These are phyloP conservation scores for Eutrema heterophyllum DNA, from an alignment of 345 rosid species.

Conservation along the genomic window DNA sequence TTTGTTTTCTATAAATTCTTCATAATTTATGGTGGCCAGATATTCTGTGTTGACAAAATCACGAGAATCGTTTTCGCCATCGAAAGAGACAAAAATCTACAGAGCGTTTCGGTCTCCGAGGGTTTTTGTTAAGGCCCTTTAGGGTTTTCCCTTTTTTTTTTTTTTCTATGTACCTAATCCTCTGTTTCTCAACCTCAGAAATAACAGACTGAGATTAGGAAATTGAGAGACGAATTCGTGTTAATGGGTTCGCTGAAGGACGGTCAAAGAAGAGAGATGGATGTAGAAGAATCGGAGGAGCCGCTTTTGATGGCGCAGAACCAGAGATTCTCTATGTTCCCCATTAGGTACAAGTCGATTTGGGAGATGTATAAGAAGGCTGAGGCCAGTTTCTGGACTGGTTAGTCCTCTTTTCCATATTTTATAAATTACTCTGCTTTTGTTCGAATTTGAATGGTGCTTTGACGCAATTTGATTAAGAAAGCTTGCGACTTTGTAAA, in stretches of 20 bases:
- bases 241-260: conserved; percentile 26
- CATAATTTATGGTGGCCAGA: neutral
- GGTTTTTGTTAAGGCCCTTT: conserved; percentile 12
- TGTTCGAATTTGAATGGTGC: neutral
- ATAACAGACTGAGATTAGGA: neutral
- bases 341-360: conserved; percentile 55
- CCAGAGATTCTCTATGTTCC: conserved; percentile 94
- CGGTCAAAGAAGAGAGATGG: conserved; percentile 4
- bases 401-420: conserved; percentile 22
- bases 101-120: conserved; percentile 3
- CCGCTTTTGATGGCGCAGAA: conserved; percentile 62
- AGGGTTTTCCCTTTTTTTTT: neutral
- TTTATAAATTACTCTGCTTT: neutral
- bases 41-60: conserved; percentile 6
- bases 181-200: conserved; percentile 27
- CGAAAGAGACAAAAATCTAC: neutral
- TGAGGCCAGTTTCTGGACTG: conserved; percentile 91
- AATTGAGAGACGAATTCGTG: neutral
- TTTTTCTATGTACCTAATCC: neutral
- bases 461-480: neutral
- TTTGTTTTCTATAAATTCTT: no score
- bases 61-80: neutral
- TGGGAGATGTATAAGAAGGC: conserved; percentile 99
- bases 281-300: conserved; percentile 33
- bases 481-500: neutral